These are phyloP conservation scores for Monosporascus sp. DNA, from an alignment of 2,329 filamentous ascomycete species.

Conservation along the genomic window DNA sequence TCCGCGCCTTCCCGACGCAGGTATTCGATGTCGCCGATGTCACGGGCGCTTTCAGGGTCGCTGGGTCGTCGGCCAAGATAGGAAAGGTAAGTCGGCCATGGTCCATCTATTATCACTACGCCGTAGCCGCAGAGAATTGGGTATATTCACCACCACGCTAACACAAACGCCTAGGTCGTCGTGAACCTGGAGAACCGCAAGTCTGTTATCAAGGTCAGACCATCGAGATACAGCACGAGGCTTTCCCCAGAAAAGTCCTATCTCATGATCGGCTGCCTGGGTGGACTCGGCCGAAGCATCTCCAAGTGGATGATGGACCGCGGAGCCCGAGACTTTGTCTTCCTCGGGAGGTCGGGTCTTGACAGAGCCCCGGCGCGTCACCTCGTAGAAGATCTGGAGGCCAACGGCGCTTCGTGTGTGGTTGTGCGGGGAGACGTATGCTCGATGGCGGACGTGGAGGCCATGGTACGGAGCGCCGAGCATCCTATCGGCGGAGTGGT, in stretches of 20 bases:
- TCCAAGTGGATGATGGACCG: not conserved
- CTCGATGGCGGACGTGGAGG: not conserved
- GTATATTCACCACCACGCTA: too few relatives aligned
- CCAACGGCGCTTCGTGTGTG: constrained; percentile 12
- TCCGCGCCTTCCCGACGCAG: not conserved
- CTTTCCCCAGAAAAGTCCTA: constrained; percentile 4
- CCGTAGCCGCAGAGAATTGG: too few relatives aligned
- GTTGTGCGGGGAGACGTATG: not conserved
- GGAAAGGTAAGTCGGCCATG: too few relatives aligned
- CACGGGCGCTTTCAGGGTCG: not conserved
- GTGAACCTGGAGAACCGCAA: too few relatives aligned
- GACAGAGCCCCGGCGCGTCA: not conserved
- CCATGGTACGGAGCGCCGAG: not conserved
- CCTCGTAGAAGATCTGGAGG: constrained; percentile 5
- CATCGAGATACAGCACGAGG: not conserved
- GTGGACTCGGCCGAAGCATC: not conserved
- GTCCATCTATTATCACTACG: too few relatives aligned
- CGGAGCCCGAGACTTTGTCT: not conserved
- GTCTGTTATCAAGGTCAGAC: not conserved
- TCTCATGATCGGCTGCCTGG: constrained; percentile 6
- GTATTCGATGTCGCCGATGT: not conserved
- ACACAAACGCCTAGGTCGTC: too few relatives aligned
- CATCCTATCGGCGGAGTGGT: not conserved
- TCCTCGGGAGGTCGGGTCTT: not conserved
- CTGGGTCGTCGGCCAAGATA: too few relatives aligned